These are phyloP conservation scores for Gnetum montanum DNA, from an alignment of 75 land plant species.

Conservation along the genomic window DNA sequence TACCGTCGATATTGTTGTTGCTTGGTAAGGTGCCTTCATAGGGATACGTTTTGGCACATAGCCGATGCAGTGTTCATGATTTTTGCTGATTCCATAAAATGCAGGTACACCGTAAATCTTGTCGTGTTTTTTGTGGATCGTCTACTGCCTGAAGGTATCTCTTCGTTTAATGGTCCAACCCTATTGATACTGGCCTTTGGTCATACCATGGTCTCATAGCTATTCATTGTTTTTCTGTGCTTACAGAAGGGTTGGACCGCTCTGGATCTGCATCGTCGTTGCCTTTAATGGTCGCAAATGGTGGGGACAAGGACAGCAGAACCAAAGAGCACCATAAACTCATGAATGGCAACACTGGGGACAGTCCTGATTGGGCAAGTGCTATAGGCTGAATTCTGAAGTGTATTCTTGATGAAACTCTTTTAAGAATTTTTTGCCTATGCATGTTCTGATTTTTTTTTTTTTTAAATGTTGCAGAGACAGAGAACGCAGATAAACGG, in stretches of 20 bases:
- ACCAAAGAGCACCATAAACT: conserved; percentile 62
- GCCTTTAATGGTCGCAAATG: conserved; percentile 51
- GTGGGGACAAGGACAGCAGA: conserved; percentile 56
- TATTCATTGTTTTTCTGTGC: background rate
- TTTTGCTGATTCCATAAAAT: background rate
- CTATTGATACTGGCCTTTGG: no score
- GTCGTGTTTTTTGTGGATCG: conserved; percentile 81
- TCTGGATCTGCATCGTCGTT: conserved; percentile 13
- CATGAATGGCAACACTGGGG: conserved; percentile 66
- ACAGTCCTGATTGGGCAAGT: conserved; percentile 40
- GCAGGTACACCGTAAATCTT: conserved; percentile 91
- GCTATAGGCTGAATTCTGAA: no score
- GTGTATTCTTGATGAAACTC: no score
- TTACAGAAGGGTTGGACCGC: conserved; percentile 64
- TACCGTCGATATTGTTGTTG: conserved; percentile 90
- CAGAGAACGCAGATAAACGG: conserved; percentile 60
- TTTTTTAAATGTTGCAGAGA: conserved; percentile 30
- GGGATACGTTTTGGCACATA: no score
- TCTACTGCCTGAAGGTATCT: conserved; percentile 55
- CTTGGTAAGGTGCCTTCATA: conserved; percentile 60
- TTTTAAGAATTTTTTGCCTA: background rate
- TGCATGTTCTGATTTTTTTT: background rate
- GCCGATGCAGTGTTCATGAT: background rate
- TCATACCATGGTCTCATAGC: background rate
- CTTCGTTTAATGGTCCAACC: no score